These are phyloP conservation scores for Bauhinia variegata DNA, from an alignment of 306 rosid genomes.

Conservation along the genomic window DNA sequence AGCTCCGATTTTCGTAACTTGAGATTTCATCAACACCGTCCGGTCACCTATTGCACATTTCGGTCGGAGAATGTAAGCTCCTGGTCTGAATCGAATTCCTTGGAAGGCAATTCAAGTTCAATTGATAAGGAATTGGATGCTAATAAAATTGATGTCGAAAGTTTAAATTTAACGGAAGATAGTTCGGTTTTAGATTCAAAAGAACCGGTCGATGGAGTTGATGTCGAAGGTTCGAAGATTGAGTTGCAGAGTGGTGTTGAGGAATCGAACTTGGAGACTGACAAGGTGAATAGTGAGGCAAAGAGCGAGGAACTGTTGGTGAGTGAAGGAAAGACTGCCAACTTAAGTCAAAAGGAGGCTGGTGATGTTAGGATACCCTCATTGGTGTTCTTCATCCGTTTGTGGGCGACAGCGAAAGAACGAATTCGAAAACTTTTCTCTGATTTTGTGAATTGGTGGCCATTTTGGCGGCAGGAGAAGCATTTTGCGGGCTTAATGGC, in stretches of 20 bases:
- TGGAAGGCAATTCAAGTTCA: slow-evolving; percentile 34
- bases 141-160: slow-evolving; percentile 23
- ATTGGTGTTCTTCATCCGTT: slow-evolving; percentile 68
- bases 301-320: slow-evolving; percentile 33
- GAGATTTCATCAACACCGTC: slow-evolving; percentile 33
- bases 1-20: slow-evolving; percentile 9
- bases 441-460: slow-evolving; percentile 80
- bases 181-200: slow-evolving; percentile 2
- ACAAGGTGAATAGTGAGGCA: slow-evolving; percentile 26
- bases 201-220: slow-evolving; percentile 1
- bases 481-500: slow-evolving; percentile 67
- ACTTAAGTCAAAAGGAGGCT: slow-evolving; percentile 36
- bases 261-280: slow-evolving; percentile 20
- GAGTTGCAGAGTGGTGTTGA: slow-evolving; percentile 39
- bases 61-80: slow-evolving; percentile 54
- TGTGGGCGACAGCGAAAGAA: slow-evolving; percentile 62
- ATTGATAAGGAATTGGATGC: slow-evolving; percentile 18
- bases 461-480: slow-evolving; percentile 92
- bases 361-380: slow-evolving; percentile 49
- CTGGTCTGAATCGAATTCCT: slow-evolving; percentile 37
- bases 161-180: slow-evolving; percentile 20
- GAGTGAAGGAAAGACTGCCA: slow-evolving; percentile 38
- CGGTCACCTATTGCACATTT: slow-evolving; percentile 53
- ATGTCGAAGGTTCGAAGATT: no score
- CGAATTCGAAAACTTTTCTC: slow-evolving; percentile 48